These are phyloP conservation scores for Chondrus crispus DNA, from an alignment of 23 red algal species.

Conservation along the genomic window DNA sequence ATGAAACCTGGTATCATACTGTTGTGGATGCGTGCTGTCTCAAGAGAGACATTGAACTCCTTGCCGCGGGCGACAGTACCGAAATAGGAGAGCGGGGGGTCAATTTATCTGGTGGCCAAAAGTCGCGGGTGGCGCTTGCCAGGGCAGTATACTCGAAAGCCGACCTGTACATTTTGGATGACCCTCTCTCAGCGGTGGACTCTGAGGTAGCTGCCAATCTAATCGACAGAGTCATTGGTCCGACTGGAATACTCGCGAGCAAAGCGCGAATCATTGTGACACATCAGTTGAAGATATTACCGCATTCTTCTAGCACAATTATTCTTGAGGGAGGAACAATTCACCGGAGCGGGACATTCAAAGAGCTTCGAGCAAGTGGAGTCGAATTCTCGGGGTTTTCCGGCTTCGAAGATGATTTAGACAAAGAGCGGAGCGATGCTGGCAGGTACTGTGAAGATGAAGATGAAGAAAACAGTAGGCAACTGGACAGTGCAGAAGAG, in stretches of 20 bases:
- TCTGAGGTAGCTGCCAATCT: slow-evolving; percentile 27
- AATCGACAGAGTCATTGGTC: slow-evolving; percentile 35
- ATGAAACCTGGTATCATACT: not conserved
- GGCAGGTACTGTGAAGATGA: not conserved
- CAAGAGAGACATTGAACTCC: not conserved
- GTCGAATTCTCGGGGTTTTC: not conserved
- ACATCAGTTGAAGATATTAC: slow-evolving; percentile 53
- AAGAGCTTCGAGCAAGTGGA: not conserved
- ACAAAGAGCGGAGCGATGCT: not conserved
- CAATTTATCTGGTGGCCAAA: slow-evolving; percentile 87
- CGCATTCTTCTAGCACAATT: not conserved
- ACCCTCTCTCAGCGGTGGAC: slow-evolving; percentile 82
- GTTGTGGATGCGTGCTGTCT: slow-evolving; percentile 9
- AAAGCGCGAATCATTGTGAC: slow-evolving; percentile 68
- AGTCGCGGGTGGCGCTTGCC: slow-evolving; percentile 75
- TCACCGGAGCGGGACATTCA: not conserved
- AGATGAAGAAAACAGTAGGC: not conserved
- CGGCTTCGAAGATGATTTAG: not conserved
- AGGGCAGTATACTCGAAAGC: slow-evolving; percentile 63
- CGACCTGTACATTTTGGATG: slow-evolving; percentile 71
- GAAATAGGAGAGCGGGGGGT: slow-evolving; percentile 38
- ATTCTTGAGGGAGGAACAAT: not conserved
- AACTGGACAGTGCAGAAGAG: not conserved
- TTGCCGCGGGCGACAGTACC: not conserved
- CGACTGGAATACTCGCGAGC: slow-evolving; percentile 15